phyloP scores from a whole-genome alignment of 495 filamentous ascomycete genomes.

The Coniosporium apollinis region DNA sequence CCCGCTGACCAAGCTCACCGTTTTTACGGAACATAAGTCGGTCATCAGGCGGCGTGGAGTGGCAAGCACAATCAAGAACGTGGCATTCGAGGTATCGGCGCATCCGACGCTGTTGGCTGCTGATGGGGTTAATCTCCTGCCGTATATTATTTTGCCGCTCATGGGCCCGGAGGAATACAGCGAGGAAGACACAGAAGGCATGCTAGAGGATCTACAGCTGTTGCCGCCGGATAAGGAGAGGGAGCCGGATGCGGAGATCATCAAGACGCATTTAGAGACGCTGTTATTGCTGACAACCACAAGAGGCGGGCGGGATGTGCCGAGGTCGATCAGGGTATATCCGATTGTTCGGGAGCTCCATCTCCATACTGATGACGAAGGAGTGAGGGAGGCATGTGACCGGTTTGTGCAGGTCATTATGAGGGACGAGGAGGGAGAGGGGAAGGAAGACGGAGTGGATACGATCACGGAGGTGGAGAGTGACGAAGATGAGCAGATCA shows the following conservation, averaged over 20 bases:
- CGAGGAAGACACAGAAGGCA: constrained; percentile 53
- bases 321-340: constrained; percentile 69
- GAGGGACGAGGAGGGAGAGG: constrained; percentile 49
- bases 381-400: constrained; percentile 71
- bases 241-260: constrained; percentile 55
- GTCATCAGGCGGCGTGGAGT: constrained; percentile 70
- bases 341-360: constrained; percentile 80
- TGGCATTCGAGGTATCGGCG: constrained; percentile 50
- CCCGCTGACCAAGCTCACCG: constrained; percentile 70
- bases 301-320: constrained; percentile 48
- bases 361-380: constrained; percentile 59
- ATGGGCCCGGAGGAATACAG: constrained; percentile 40
- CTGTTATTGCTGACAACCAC: constrained; percentile 69
- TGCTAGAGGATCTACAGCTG: constrained; percentile 78
- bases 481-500: neutral
- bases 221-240: constrained; percentile 74
- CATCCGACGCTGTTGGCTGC: constrained; percentile 48
- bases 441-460: constrained; percentile 8
- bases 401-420: constrained; percentile 82
- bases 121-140: constrained; percentile 62
- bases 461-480: neutral
- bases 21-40: constrained; percentile 80
- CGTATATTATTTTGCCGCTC: constrained; percentile 65
- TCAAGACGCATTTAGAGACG: constrained; percentile 78
- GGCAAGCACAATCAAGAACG: constrained; percentile 84